Base-by-base conservation (phyloP, 2,329 filamentous ascomycete species). In the Fusarium sp. region DNA sequence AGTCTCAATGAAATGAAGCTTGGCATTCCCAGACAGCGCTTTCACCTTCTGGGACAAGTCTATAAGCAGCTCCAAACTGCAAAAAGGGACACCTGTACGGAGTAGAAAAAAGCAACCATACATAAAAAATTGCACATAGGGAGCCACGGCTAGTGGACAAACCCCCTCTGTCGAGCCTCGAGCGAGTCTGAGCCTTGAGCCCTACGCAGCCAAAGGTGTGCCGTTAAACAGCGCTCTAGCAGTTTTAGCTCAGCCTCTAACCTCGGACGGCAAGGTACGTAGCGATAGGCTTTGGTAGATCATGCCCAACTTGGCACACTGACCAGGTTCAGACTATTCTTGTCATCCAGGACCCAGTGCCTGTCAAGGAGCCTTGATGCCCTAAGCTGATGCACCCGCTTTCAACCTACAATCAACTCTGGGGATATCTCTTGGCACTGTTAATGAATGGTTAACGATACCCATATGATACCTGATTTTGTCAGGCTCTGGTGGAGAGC, bases 401-500 rank as follows among this genome's bases (percentile, higher is more conserved):
- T 39, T 56, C 37, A 55, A 64, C 29, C 42, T 42, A 37, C 52
- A 73, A 59, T 52, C 60, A 61, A 74, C 44, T 76, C 75, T 75
- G 75, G 75, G 75, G 74, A 76, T 76, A 77, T 77, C 74, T 77
- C 75, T 77, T 77, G 75, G 75, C 75, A 60, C 44, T 42, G 48
- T 71, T 49, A 72, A 72, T 64, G 63, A 69, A 57, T 62, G 57
- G 39, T 62, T 63, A 69, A 69, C 35, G 52, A 39, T 31, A 39
- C 35, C 35, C 31, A 31, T 54, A 37, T 9, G 35, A 37, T 37
- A 37, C 35, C 35, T 37, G 72, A 60, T 74, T 60, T 59, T 39
- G 31, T 39, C 61, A 35, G 60, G 48, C 60, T 58, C 27, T 49
- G 52, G 49, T 67, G 59, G 55, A 62, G 56, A 23, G 60, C 38